Evolutionary conservation across 768 basidiomycete genomes (phyloP).

Genomic region (Tylopilus felleus): DNA sequence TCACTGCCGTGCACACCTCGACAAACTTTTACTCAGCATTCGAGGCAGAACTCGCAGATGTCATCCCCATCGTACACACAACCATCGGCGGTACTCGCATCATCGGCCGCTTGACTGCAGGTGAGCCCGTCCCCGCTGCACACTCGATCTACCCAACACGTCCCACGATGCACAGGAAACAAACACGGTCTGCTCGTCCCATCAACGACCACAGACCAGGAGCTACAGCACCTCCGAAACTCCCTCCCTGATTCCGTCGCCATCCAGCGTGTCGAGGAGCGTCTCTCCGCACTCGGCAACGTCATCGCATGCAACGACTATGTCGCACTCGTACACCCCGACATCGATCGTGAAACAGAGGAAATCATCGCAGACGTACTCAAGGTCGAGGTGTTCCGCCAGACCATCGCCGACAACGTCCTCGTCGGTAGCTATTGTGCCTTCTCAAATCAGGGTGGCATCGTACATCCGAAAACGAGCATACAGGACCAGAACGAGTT

Average conservation of each 20-base stretch:
- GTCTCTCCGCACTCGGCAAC: conserved; percentile 94
- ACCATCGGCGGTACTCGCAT: conserved; percentile 94
- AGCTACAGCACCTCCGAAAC: conserved; percentile 96
- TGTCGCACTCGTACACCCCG: conserved; percentile 97
- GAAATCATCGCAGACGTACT: conserved; percentile 99
- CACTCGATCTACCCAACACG: neutral
- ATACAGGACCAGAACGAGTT: conserved; percentile 97
- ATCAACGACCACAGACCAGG: conserved; percentile 93
- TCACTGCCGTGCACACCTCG: conserved; percentile 89
- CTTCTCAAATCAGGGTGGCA: conserved; percentile 93
- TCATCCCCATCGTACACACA: conserved; percentile 94
- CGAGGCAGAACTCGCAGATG: conserved; percentile 89
- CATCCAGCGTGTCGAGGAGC: conserved; percentile 95
- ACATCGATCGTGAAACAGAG: conserved; percentile 97
- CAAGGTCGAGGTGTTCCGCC: conserved; percentile 98
- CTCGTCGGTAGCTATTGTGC: conserved; percentile 95
- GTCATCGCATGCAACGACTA: conserved; percentile 99
- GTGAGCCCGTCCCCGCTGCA: conserved; percentile 34
- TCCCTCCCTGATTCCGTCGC: conserved; percentile 90
- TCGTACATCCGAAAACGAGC: conserved; percentile 97
- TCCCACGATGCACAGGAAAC: conserved; percentile 57
- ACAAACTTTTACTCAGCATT: conserved; percentile 98
- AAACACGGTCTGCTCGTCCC: conserved; percentile 97
- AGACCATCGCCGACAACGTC: conserved; percentile 95
- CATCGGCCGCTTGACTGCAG: conserved; percentile 88